Evolutionary conservation across 2,329 filamentous ascomycete species (phyloP).

Genomic region (Pseudogymnoascus sp.): DNA sequence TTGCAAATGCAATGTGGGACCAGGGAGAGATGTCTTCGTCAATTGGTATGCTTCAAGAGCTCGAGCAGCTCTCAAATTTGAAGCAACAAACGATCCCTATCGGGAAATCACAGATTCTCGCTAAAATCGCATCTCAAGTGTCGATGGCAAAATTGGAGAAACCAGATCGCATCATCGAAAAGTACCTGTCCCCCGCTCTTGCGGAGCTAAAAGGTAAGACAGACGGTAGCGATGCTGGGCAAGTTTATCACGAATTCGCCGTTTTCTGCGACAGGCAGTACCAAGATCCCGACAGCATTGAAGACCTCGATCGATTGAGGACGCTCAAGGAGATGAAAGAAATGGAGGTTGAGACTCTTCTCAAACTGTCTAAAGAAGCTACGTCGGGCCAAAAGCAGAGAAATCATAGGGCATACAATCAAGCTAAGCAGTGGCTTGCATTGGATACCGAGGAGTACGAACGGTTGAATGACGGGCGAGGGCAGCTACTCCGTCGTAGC

Average conservation of each 20-base stretch:
- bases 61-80: constrained; percentile 55
- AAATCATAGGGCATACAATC: constrained; percentile 55
- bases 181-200: constrained; percentile 78
- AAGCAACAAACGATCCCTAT: constrained; percentile 65
- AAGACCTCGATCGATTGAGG: constrained; percentile 75
- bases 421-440: constrained; percentile 82
- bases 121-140: constrained; percentile 80
- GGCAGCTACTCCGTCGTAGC: constrained; percentile 78
- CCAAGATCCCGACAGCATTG: constrained; percentile 74
- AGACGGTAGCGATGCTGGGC: constrained; percentile 67
- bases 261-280: constrained; percentile 92
- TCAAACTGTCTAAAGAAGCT: constrained; percentile 43
- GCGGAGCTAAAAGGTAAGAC: constrained; percentile 65
- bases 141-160: constrained; percentile 87
- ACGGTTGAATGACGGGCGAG: constrained; percentile 66
- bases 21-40: constrained; percentile 85
- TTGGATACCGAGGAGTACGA: constrained; percentile 83
- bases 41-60: constrained; percentile 75
- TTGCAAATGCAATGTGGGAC: constrained; percentile 87
- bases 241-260: constrained; percentile 92
- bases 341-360: constrained; percentile 70
- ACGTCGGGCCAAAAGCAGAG: constrained; percentile 42
- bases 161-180: constrained; percentile 79
- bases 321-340: constrained; percentile 73
- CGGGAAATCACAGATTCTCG: constrained; percentile 70